These are phyloP conservation scores for Diutina rugosa DNA, from an alignment of 1,139 yeast genomes.

Conservation along the genomic window DNA sequence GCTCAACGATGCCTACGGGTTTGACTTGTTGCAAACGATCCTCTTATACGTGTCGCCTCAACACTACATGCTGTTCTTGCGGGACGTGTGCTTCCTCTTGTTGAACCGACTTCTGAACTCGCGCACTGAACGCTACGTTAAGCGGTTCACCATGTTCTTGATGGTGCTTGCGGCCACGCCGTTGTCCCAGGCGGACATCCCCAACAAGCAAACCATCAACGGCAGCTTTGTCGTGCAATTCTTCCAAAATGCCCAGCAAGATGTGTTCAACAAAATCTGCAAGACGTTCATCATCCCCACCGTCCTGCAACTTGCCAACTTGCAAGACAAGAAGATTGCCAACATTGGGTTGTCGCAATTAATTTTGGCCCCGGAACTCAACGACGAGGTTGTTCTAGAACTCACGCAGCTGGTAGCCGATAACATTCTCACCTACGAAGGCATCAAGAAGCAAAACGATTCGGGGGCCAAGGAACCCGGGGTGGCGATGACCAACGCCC, in stretches of 20 bases:
- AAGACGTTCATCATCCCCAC: conserved; percentile 55
- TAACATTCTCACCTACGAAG: conserved; percentile 27
- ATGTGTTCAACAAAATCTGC: conserved; percentile 55
- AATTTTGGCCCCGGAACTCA: conserved; percentile 11
- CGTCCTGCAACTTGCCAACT: conserved; percentile 50
- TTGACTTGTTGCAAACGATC: conserved; percentile 69
- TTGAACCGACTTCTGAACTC: conserved; percentile 71
- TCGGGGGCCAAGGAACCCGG: conserved; percentile 12
- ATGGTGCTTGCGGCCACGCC: conserved; percentile 35
- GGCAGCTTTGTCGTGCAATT: conserved; percentile 42
- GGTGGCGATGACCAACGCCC: conserved; percentile 16
- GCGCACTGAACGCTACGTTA: conserved; percentile 71
- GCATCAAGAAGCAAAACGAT: conserved; percentile 13
- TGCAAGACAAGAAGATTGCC: conserved; percentile 64
- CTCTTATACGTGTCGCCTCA: conserved; percentile 42
- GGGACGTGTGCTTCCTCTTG: conserved; percentile 63
- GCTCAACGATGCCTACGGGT: conserved; percentile 67
- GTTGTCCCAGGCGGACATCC: conserved; percentile 13
- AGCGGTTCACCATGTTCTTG: conserved; percentile 56
- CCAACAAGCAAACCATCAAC: conserved; percentile 13
- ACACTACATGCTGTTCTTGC: conserved; percentile 40
- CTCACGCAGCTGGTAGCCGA: conserved; percentile 41
- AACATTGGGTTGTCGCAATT: conserved; percentile 63
- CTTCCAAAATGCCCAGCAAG: conserved; percentile 50
- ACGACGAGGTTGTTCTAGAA: conserved; percentile 23